Base-by-base conservation (phyloP, 192 early-diverging fungal genomes). In the Radiomyces spectabilis region DNA sequence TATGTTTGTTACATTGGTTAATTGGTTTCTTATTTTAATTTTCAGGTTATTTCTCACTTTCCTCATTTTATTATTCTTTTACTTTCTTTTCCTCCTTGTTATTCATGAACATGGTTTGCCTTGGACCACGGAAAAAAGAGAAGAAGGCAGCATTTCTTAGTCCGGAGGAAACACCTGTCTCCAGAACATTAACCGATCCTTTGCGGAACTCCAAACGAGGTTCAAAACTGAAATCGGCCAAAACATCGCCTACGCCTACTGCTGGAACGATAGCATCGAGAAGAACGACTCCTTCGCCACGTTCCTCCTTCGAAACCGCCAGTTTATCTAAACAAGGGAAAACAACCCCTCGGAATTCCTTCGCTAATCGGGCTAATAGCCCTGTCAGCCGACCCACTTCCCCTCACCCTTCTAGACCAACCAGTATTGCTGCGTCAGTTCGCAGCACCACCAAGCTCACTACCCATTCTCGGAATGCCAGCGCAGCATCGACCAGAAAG, bases 101-200 rank as follows among this genome's bases (percentile, higher is more conserved):
- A 35, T 35, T 35, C 33, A 8, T 3, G 7, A 33, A 19, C 4
- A 61, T 61, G 59, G 59, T 61, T 24, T 61, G 59, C 39, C 40
- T 61, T 34, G 59, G 59, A 19, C 59, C 59, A 35, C 31, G 59
- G 22, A 61, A 61, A 34, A 61, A 61, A 46, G 59, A 61, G 22
- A 61, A 61, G 29, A 61, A 61, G 21, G 37, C 30, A 12, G 32
- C 21, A 32, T 27, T 37, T 42, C 29, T 53, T 7, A 53, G 59
- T 38, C 50, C 50, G 15, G 59, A 61, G 13, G 59, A 52, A 15
- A 15, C 35, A 40, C 39, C 39, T 40, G 39, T 19, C 7, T 18
- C n/a, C 39, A 15, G 21, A 18, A 40, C 21, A n/a, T 8, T 44
- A 8, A 55, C 37, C n/a, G 45, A 45, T 18, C 41, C 53, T 22